Base-by-base conservation (phyloP, 192 early-diverging fungal genomes). In the Entomortierella beljakovae region DNA sequence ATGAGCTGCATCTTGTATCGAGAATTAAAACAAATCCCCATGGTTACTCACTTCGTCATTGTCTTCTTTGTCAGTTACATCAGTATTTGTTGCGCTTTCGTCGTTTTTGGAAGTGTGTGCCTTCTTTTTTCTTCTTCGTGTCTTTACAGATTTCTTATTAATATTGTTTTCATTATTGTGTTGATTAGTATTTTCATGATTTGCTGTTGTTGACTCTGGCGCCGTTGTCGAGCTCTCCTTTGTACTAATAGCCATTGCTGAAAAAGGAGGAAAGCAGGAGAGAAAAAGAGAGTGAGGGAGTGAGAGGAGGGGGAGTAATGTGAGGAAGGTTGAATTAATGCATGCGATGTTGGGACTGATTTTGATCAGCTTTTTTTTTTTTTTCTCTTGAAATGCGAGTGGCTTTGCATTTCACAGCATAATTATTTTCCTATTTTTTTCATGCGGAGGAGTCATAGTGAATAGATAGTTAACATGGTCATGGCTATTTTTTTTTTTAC, bases 81-180 rank as follows among this genome's bases (percentile, higher is more conserved):
- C 34, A 13, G 38, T 28, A 18, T 64, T 57, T 54, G 40, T 61
- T 56, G 33, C 51, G 20, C 52, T 29, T 22, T n/a, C 51, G 32
- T 26, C 18, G 0, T 22, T 40, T 29, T 54, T 65, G 38, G 64
- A 42, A 15, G 48, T 10, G 1, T 34, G 35, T 1, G 55, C 50
- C 57, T 79, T 79, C 28, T 79, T 79, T 33, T 79, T 79, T 51
- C 61, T 79, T 69, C 75, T 69, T n/a, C 75, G 75, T 28, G 61
- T 35, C 34, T 65, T 79, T 25, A 35, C 34, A 4, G 51, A 29
- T 40, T 79, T 79, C 31, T 69, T 65, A 26, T 43, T 70, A 18
- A 43, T 57, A 38, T 53, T 61, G 55, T 43, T 69, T 9, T 6
- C 37, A 25, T 11, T 52, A 25, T 51, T 57, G 13, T 33, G 54